A percentile compares a stretch with the other conserved stretches of the same genome.
phyloP scores from a whole-genome alignment of 768 basidiomycete genomes.

The Amanita thiersii region DNA sequence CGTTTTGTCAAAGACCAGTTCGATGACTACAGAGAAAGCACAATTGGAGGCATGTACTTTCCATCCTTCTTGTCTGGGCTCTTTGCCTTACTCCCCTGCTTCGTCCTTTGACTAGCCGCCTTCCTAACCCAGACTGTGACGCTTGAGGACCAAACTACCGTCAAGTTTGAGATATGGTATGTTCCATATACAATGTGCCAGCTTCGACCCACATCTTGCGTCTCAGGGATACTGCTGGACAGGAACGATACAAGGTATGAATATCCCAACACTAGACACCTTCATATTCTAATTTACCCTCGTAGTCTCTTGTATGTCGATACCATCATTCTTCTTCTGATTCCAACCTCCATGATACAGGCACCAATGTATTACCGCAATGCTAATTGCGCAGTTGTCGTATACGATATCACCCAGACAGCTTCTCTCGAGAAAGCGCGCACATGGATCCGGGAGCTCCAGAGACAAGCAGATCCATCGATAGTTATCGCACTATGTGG shows the following conservation, averaged over 20 bases:
- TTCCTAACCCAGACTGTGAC: constrained; percentile 98
- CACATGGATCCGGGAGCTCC: constrained; percentile 93
- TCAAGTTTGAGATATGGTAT: constrained; percentile 98
- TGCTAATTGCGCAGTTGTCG: constrained; percentile 89
- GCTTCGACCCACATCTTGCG: constrained; percentile 8
- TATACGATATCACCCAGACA: constrained; percentile 92
- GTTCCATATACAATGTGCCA: constrained; percentile 14
- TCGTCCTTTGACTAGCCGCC: constrained; percentile 50
- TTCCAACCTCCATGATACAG: constrained; percentile 24
- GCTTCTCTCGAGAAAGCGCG: constrained; percentile 92
- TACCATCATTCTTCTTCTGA: constrained; percentile 8
- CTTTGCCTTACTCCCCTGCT: constrained; percentile 14
- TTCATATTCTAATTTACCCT: constrained; percentile 3
- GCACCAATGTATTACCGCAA: constrained; percentile 97
- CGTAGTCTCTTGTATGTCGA: constrained; percentile 33
- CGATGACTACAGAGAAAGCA: constrained; percentile 92
- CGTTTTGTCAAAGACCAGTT: constrained; percentile 97
- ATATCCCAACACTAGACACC: constrained; percentile 7
- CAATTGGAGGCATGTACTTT: constrained; percentile 67
- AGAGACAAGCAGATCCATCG: constrained; percentile 94
- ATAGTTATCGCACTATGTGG: constrained; percentile 96
- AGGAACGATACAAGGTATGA: constrained; percentile 86
- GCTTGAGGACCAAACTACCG: constrained; percentile 79
- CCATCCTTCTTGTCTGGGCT: background rate
- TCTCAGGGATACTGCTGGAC: constrained; percentile 87